These are phyloP conservation scores for Thermothielavioides terrestris DNA, from an alignment of 495 filamentous ascomycete genomes.

Conservation along the genomic window DNA sequence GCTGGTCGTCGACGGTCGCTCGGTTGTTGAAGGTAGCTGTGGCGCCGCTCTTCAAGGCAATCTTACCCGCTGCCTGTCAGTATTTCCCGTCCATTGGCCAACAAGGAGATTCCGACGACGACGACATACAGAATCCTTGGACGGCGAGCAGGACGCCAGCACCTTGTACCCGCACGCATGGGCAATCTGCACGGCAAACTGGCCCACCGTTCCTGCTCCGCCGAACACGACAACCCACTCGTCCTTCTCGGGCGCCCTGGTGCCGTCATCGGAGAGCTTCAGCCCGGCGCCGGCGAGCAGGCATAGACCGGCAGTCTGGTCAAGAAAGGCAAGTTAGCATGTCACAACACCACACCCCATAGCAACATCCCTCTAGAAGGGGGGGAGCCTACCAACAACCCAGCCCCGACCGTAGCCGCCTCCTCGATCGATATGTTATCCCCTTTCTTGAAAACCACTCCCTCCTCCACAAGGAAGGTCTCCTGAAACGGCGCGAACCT, in stretches of 20 bases:
- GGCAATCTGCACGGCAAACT: slow-evolving; percentile 33
- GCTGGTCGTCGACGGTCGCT: slow-evolving; percentile 24
- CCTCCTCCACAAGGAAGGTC: slow-evolving; percentile 38
- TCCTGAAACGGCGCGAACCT: slow-evolving; percentile 38
- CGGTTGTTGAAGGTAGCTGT: slow-evolving; percentile 34
- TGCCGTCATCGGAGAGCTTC: slow-evolving; percentile 17
- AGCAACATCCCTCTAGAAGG: neutral
- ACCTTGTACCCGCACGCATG: slow-evolving; percentile 36
- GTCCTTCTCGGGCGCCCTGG: slow-evolving; percentile 18
- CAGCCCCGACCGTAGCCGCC: slow-evolving; percentile 35
- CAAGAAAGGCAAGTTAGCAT: neutral
- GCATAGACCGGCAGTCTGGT: slow-evolving; percentile 21
- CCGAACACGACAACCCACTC: slow-evolving; percentile 40
- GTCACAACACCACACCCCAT: neutral
- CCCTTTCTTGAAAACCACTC: slow-evolving; percentile 27
- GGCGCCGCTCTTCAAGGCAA: slow-evolving; percentile 24
- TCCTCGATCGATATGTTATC: slow-evolving; percentile 25
- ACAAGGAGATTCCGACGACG: too few relatives aligned
- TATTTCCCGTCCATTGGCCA: neutral
- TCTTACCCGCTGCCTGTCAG: slow-evolving; percentile 15
- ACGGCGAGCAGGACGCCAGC: slow-evolving; percentile 32
- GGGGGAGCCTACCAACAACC: slow-evolving; percentile 19
- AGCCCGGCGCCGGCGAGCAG: slow-evolving; percentile 22
- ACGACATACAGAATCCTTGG: slow-evolving; percentile 21
- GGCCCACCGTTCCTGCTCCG: slow-evolving; percentile 36